phyloP scores from a whole-genome alignment of 805 yeast species.

The Saccharomycopsis sp. region DNA sequence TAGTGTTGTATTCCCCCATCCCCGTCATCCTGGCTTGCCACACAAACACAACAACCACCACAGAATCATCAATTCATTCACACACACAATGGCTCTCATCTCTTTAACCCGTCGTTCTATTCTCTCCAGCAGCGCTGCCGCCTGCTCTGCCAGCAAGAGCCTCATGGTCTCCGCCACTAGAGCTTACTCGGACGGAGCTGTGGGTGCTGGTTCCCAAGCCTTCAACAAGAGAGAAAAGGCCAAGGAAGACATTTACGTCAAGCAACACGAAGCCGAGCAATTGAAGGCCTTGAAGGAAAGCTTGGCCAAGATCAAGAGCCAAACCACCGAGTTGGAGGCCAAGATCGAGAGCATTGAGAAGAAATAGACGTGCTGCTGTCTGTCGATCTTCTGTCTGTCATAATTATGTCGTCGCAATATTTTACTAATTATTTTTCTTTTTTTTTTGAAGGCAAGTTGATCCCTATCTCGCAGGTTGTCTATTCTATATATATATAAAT shows the following conservation, averaged over 20 bases:
- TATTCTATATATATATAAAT: no score
- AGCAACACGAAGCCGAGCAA: constrained; percentile 20
- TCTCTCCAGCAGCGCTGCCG: not conserved
- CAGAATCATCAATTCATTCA: not conserved
- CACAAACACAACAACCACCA: not conserved
- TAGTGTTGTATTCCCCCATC: not conserved
- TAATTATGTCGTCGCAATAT: not conserved
- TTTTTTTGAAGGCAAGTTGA: not conserved
- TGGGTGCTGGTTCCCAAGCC: constrained; percentile 19
- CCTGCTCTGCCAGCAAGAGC: constrained; percentile 6
- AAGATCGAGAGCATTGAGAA: constrained; percentile 14
- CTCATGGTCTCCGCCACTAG: constrained; percentile 9
- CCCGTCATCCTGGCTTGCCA: not conserved
- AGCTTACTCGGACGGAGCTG: constrained; percentile 15
- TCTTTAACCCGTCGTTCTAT: constrained; percentile 12
- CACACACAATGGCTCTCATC: constrained; percentile 13
- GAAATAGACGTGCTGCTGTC: not conserved
- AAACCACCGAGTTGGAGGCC: constrained; percentile 17
- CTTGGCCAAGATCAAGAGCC: constrained; percentile 19
- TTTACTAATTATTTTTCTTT: no score
- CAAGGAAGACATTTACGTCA: constrained; percentile 19
- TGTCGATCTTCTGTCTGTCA: no score
- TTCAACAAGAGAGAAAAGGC: constrained; percentile 21
- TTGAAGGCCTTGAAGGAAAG: constrained; percentile 19
- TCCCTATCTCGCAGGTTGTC: not conserved